These are phyloP conservation scores for Alternaria viburni DNA, from an alignment of 2,329 filamentous ascomycete genomes.

Conservation along the genomic window DNA sequence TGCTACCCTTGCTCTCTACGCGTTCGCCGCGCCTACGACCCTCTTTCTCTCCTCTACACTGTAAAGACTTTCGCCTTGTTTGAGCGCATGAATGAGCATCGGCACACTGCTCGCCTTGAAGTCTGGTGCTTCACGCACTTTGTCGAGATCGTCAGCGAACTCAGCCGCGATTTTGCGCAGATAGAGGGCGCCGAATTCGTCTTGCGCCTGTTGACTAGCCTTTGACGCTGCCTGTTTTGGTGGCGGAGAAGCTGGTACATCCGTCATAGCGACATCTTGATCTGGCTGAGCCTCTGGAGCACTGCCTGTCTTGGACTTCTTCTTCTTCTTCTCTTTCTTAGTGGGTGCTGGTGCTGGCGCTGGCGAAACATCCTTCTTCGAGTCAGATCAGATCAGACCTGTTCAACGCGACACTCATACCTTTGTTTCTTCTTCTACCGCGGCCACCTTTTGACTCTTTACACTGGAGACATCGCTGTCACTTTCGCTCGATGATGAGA, in stretches of 20 bases:
- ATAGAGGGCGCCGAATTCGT: conserved; percentile 68
- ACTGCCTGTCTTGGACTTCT: background rate
- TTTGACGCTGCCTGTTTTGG: conserved; percentile 8
- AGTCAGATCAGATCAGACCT: background rate
- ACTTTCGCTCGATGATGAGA: conserved; percentile 41
- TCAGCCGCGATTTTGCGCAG: conserved; percentile 72
- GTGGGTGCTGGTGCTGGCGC: conserved; percentile 4
- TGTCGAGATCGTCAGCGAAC: conserved; percentile 76
- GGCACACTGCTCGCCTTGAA: conserved; percentile 69
- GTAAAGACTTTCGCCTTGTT: conserved; percentile 71
- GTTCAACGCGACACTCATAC: background rate
- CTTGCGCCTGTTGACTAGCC: conserved; percentile 10
- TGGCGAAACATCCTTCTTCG: conserved; percentile 4
- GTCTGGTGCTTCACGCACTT: conserved; percentile 71
- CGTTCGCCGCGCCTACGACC: conserved; percentile 37
- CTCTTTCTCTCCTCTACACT: conserved; percentile 59
- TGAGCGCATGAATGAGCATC: conserved; percentile 70
- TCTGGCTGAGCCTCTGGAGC: conserved; percentile 11
- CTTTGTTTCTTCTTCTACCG: background rate
- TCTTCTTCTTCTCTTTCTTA: conserved; percentile 25
- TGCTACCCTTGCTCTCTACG: conserved; percentile 3
- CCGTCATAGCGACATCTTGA: conserved; percentile 26
- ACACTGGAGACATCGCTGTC: conserved; percentile 35
- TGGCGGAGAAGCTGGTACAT: conserved; percentile 15
- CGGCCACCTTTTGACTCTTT: conserved; percentile 14